These are phyloP conservation scores for Pugionium dolabratum DNA, from an alignment of 345 rosid genomes.

Conservation along the genomic window DNA sequence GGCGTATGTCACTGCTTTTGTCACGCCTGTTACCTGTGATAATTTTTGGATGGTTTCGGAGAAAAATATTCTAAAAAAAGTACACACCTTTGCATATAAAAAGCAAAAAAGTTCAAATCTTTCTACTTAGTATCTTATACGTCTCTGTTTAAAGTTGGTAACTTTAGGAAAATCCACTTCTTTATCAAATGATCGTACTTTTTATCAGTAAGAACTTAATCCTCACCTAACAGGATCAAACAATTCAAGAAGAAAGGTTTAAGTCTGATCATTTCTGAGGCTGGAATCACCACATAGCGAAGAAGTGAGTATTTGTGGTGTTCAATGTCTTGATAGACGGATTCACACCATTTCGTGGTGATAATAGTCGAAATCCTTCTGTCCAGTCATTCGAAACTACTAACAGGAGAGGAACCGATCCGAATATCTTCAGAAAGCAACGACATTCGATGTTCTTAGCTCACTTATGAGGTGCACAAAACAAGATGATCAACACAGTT, in stretches of 20 bases:
- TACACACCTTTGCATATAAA: constrained; percentile 6
- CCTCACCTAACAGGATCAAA: not conserved
- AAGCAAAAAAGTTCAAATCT: not conserved
- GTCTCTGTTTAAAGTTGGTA: not conserved
- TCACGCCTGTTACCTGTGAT: constrained; percentile 24
- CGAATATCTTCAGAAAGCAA: not conserved
- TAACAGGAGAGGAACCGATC: not conserved
- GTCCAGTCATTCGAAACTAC: not conserved
- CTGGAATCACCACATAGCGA: not conserved
- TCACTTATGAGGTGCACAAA: not conserved
- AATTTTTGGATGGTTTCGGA: not conserved
- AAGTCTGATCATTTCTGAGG: not conserved
- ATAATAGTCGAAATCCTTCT: not conserved
- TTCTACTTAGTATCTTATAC: not conserved
- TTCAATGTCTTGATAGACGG: constrained; percentile 5
- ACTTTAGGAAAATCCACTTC: constrained; percentile 17
- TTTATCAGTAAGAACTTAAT: not conserved
- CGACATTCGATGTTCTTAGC: constrained; percentile 2
- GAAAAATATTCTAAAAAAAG: not conserved
- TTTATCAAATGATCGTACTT: not conserved
- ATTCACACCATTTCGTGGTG: constrained; percentile 1
- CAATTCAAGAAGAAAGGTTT: not conserved
- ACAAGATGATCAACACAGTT: not conserved
- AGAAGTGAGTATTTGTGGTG: not conserved
- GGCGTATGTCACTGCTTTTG: constrained; percentile 34